Percentiles rank a stretch among this genome's conserved stretches.
Conservation (phyloP, 768 basidiomycete genomes). For the Nidularia sp. region DNA sequence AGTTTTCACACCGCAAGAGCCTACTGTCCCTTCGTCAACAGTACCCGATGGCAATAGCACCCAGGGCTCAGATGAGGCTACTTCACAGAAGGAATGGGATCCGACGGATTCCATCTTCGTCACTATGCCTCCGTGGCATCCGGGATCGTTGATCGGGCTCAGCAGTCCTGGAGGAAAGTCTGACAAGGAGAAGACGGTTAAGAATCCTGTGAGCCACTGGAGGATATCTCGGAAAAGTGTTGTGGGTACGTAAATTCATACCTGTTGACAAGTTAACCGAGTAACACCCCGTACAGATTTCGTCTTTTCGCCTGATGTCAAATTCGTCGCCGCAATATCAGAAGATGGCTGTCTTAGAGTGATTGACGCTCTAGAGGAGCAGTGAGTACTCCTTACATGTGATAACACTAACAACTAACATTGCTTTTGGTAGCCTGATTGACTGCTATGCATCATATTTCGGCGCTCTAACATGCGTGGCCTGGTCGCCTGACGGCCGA, state of each 20-base stretch:
- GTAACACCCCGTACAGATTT: constrained; percentile 51
- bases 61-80: constrained; percentile 19
- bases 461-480: constrained; percentile 82
- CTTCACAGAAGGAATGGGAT: constrained; percentile 61
- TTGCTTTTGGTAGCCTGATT: constrained; percentile 54
- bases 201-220: constrained; percentile 94
- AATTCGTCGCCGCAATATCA: constrained; percentile 83
- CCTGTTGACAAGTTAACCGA: neutral
- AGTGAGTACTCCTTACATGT: constrained; percentile 42
- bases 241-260: constrained; percentile 43
- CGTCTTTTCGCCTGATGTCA: constrained; percentile 90
- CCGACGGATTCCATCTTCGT: constrained; percentile 73
- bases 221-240: constrained; percentile 67
- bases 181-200: constrained; percentile 70
- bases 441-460: constrained; percentile 96
- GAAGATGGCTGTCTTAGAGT: constrained; percentile 92
- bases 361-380: constrained; percentile 83
- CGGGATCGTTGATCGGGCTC: constrained; percentile 43
- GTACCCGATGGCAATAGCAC: constrained; percentile 17
- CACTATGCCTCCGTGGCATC: constrained; percentile 85
- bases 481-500: constrained; percentile 94
- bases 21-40: constrained; percentile 23
- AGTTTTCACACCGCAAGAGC: constrained; percentile 60
- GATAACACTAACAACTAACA: too few relatives aligned
- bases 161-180: constrained; percentile 25